Base-by-base conservation (phyloP, 176 grass and related monocot species). In the Miscanthus lutarioriparius region DNA sequence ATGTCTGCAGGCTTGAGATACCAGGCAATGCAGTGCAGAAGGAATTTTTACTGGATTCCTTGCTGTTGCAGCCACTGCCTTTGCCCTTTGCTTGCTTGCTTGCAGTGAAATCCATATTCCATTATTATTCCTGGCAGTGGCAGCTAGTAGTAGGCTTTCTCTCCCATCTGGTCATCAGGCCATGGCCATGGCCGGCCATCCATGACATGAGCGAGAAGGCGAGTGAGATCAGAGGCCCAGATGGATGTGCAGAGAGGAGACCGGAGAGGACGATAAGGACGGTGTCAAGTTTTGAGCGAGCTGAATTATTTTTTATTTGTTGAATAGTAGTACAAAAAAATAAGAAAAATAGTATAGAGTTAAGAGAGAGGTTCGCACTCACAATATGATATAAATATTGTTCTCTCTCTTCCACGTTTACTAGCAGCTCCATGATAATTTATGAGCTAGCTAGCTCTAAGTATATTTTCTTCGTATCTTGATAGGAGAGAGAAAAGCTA, bases 41-140 rank as follows among this genome's bases (percentile, higher is more conserved):
- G 36, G 80, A 77, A 83, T 44, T 88, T 67, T 84, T 51, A 73
- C 54, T 45, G 75, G 75, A 73, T 79, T 65, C 67, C 75, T 79
- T 74, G 33, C 33, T 43, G 67, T 8, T 23, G 67, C 54, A 30
- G 74, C 30, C 32, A 30, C n/a, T 41, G 36, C 19, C 4, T 20
- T 8, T 4, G 25, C 27, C 20, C 4, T 9, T 37, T 51, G 77
- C 26, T 83, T 37, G 58, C 87, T 80, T 85, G 58, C 87, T 80
- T 85, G 76, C 82, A 49, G 77, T 81, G 63, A 80, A 76, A 81
- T 70, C 76, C 45, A 61, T 59, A 59, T 23, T 59, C 20, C 56
- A 59, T n/a, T 59, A 56, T 58, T 58, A 61, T 61, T 61, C 58
- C n/a, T 61, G 58, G 3, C 9, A 25, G 8, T 59, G 54, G 51